Base-by-base conservation (phyloP, 78 protist genomes). In the Ministeria vibrans region DNA sequence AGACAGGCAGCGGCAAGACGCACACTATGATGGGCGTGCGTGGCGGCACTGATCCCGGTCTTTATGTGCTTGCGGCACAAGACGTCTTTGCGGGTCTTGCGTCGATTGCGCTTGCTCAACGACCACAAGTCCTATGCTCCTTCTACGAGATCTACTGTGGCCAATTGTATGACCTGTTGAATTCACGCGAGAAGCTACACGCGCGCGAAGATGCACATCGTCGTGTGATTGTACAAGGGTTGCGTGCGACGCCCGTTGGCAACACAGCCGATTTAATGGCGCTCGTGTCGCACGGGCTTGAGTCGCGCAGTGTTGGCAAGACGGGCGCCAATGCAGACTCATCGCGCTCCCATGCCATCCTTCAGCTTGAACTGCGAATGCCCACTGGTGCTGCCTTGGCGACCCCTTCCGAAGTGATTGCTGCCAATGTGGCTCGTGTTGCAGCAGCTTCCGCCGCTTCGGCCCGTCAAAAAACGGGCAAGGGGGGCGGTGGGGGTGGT, bases 91-190 rank as follows among this genome's bases (percentile, higher is more conserved):
- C 59, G 30, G 30, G 13, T 18, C 30, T 51, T 18, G 59, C 13
- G 13, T 42, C 64, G 25, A 18, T 13, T 22, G 18, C 59, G 59
- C 18, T 22, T 18, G 59, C 30, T 13, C 30, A 51, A 18, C n/a
- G n/a, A n/a, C 59, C 18, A 23, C 27, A 43, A 28, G 85, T 92
- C 22, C 72, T 27, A 59, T 77, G 87, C n/a, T 51, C 87, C 62
- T 92, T 95, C 86, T 92, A 85, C 80, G 98, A 95, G 77, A 95
- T 95, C 78, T 95, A 95, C 72, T 94, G 94, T n/a, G 94, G 92
- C 25, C 87, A 90, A 7, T 75, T 95, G 27, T 92, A 77, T 68
- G 98, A 95, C 77, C 86, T 95, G 63, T 74, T 95, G 22, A 84
- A 90, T 76, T 83, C 82, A 5, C 78, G 94, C 45, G 82, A 86